Evolutionary conservation across 2,329 filamentous ascomycete species (phyloP), one percentile per base, ranked within the genome.

Genomic region (Elsinoe australis): DNA sequence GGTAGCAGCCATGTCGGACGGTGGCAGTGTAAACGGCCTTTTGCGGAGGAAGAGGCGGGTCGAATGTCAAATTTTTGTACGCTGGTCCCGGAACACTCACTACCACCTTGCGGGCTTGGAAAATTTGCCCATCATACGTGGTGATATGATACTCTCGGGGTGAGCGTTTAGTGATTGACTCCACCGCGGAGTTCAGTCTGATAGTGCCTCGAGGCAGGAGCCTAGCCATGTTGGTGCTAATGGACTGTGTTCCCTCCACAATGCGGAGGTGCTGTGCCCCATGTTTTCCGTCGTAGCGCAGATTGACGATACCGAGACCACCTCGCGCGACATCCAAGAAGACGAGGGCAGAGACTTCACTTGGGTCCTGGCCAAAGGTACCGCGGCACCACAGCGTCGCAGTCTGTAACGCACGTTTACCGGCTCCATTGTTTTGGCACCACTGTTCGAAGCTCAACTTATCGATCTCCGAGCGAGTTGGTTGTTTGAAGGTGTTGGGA

Each of bases 291-390:
- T 79, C 76, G 1, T 73, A 75, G 0, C 72, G 64, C 68, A 79
- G 74, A 35, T 69, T 63, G 50, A 74, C 50, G 2, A 79, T 61
- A 0, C 78, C 76, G 3, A 70, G 70, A 2, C 73, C 72, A 8
- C 66, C 68, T 53, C 70, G 72, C 64, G 71, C 73, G 61, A 80
- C 78, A 55, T 76, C 66, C 17, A 80, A 63, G 54, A 80, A 77
- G 55, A 64, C 79, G 1, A 75, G 57, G 0, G 75, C 74, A 5
- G 68, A 72, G 3, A 77, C 55, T 9, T 78, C 73, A 1, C 48
- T 51, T 0, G 74, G 67, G 26, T 77, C 71, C 1, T 69, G 59
- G 1, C 75, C 75, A 1, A 76, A 59, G 68, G 75, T 72, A 1
- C 69, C 74, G 0, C 71, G 64, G 0, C 69, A 69, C 65, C 73